Percentiles rank a stretch among this genome's conserved stretches.
These are phyloP conservation scores for Cutaneotrichosporon cyanovorans DNA, from an alignment of 1,284 basidiomycete species.

Conservation along the genomic window DNA sequence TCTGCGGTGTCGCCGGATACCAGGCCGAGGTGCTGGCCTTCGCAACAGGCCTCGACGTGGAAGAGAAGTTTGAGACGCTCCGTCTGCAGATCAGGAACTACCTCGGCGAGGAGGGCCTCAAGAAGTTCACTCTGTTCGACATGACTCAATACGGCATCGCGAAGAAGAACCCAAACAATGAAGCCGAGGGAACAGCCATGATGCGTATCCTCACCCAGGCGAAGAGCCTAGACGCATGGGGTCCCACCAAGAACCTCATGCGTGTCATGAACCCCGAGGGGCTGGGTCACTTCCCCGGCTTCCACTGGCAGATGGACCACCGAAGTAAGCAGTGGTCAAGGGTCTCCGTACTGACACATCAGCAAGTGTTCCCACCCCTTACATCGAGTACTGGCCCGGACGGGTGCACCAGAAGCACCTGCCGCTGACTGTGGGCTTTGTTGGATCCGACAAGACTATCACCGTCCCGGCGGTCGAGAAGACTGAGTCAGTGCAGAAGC, in stretches of 20 bases:
- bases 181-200: slow-evolving; percentile 20
- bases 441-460: slow-evolving; percentile 3
- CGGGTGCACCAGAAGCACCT: slow-evolving; percentile 8
- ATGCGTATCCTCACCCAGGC: slow-evolving; percentile 26
- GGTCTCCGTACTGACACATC: neutral
- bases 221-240: slow-evolving; percentile 11
- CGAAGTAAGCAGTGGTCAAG: neutral
- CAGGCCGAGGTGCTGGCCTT: slow-evolving; percentile 21
- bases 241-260: slow-evolving; percentile 3
- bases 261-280: slow-evolving; percentile 15
- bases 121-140: slow-evolving; percentile 9
- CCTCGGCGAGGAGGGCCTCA: slow-evolving; percentile 1
- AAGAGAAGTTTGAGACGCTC: slow-evolving; percentile 20
- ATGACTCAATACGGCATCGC: slow-evolving; percentile 24
- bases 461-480: neutral
- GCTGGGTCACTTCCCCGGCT: slow-evolving; percentile 19
- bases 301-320: slow-evolving; percentile 11
- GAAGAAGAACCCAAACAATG: slow-evolving; percentile 14
- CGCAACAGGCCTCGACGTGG: slow-evolving; percentile 20
- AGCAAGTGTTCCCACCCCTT: slow-evolving; percentile 8
- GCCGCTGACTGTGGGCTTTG: slow-evolving; percentile 8
- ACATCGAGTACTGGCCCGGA: slow-evolving; percentile 20
- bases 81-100: slow-evolving; percentile 17
- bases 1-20: slow-evolving; percentile 23
- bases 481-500: neutral